phyloP scores from a whole-genome alignment of 306 rosid genomes.

The Betula pendula region DNA sequence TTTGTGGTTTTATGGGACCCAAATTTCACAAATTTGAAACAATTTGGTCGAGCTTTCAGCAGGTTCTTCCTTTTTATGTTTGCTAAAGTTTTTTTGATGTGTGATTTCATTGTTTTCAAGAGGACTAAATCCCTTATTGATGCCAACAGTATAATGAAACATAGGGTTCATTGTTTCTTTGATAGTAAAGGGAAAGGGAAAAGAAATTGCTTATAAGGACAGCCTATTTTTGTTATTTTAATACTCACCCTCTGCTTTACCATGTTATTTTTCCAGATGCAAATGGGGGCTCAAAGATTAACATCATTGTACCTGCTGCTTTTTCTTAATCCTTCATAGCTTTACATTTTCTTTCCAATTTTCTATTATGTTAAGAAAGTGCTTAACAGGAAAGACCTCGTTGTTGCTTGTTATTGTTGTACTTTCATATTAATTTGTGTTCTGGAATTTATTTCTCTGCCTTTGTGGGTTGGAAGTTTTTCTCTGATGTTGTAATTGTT shows the following conservation, averaged over 20 bases:
- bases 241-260: neutral
- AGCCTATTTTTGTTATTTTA: neutral
- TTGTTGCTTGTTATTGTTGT: neutral
- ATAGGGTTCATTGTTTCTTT: neutral
- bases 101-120: neutral
- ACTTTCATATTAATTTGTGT: neutral
- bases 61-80: neutral
- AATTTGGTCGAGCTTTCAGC: neutral
- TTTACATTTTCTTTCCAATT: neutral
- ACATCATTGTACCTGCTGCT: neutral
- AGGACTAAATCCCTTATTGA: neutral
- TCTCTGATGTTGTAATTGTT: neutral
- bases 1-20: neutral
- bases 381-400: neutral
- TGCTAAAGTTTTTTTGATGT: neutral
- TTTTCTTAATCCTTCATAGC: neutral
- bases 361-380: neutral
- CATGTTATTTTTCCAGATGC: neutral
- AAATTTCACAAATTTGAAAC: neutral
- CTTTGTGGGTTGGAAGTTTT: neutral
- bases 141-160: neutral
- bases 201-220: neutral
- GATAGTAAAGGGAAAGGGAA: neutral
- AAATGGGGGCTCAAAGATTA: neutral
- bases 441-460: neutral